Evolutionary conservation across 164 flowering plant species (phyloP), one percentile per base, ranked within the genome.

Genomic region (Kalanchoe fedtschenkoi): DNA sequence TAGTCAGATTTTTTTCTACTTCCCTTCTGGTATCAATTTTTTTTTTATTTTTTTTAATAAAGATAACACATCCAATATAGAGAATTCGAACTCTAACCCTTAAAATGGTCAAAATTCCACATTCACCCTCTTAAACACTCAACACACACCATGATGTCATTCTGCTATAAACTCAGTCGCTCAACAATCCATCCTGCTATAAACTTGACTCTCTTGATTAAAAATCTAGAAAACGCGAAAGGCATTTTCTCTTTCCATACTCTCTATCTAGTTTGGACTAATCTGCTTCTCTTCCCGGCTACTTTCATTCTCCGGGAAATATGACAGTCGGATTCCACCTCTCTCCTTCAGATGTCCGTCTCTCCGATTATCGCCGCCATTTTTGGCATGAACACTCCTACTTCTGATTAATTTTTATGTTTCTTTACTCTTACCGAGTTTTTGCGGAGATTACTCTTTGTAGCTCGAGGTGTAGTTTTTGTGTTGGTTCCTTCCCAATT

Each of bases 331-430:
- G 42, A 14, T 43, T 61, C 2, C 59, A 60, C 9, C 14, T 22
- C 4, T 58, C 68, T n/a, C 62, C 47, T 24, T 65, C 66, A 60
- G 77, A 69, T 68, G 67, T 63, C 55, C 71, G 65, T 16, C 42
- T 78, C 35, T 70, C 82, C 58, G 72, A 77, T 65, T 82, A 77
- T 62, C 79, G 73, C 42, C 68, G 77, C 53, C 88, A 83, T 69
- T 83, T 80, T 17, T 78, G 78, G 67, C 90, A 72, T 72, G 88
- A 81, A 80, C 66, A 66, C 5, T 70, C 34, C 64, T 59, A 34
- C 17, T 41, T 26, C 56, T 51, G 56, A 61, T 74, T 65, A 19
- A 51, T 38, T 26, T 5, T 35, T 37, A 30, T n/a, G n/a, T n/a
- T n/a, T n/a, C n/a, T n/a, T n/a, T n/a, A n/a, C n/a, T n/a, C 19